These are phyloP conservation scores for Hypoxylon sp. DNA, from an alignment of 2,329 filamentous ascomycete genomes.

Conservation along the genomic window DNA sequence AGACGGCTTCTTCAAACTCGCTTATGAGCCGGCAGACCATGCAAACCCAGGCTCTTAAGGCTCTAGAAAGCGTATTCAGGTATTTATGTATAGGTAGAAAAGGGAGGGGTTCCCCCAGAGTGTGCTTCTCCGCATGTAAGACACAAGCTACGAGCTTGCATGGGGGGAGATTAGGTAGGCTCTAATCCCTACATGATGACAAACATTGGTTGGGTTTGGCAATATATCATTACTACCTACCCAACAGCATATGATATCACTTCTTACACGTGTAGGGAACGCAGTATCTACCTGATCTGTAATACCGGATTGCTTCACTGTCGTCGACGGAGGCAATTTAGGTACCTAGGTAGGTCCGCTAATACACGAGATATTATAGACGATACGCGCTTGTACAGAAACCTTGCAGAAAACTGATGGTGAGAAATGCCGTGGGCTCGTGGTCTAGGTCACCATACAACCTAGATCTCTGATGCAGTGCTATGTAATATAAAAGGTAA, in stretches of 20 bases:
- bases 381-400: background rate
- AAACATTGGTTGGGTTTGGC: background rate
- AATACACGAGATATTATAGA: background rate
- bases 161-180: background rate
- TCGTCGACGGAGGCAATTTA: background rate
- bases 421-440: background rate
- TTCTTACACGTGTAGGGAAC: background rate
- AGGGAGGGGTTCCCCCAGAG: background rate
- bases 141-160: background rate
- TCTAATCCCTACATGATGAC: background rate
- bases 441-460: too few relatives aligned
- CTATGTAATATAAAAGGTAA: background rate
- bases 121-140: constrained; percentile 6
- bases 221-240: background rate
- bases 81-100: background rate
- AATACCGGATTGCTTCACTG: background rate
- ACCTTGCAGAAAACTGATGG: background rate
- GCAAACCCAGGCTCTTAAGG: background rate
- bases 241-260: background rate
- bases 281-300: background rate
- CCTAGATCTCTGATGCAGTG: background rate
- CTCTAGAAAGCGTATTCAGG: background rate
- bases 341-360: too few relatives aligned
- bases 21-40: background rate
- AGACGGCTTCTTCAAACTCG: background rate